Percentiles rank a stretch among this genome's conserved stretches.
These are phyloP conservation scores for Lagerstroemia speciosa DNA, from an alignment of 345 rosid genomes.

Conservation along the genomic window DNA sequence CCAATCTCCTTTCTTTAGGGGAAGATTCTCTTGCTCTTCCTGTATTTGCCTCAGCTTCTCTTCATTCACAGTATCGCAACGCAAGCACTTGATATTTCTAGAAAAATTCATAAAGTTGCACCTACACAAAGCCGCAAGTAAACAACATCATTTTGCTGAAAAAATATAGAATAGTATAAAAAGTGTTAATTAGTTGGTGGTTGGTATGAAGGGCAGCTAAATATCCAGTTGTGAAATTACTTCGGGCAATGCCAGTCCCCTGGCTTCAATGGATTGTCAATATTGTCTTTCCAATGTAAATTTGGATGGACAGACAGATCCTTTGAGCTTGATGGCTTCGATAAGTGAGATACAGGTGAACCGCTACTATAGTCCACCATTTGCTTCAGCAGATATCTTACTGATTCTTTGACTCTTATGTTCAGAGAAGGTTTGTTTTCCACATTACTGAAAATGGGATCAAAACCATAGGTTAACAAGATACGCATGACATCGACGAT, in stretches of 20 bases:
- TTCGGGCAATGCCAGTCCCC: conserved; percentile 82
- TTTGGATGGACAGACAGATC: conserved; percentile 3
- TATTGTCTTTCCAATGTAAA: conserved; percentile 16
- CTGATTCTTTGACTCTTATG: conserved; percentile 56
- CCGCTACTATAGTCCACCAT: conserved; percentile 34
- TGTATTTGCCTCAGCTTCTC: conserved; percentile 52
- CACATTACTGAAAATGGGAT: conserved; percentile 32
- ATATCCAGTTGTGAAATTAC: conserved; percentile 25
- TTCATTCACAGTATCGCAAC: conserved; percentile 45
- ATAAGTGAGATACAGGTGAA: conserved; percentile 23
- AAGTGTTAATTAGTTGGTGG: no score
- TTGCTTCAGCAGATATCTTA: conserved; percentile 55
- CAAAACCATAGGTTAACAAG: conserved; percentile 59
- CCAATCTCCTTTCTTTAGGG: conserved; percentile 94
- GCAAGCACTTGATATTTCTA: conserved; percentile 70
- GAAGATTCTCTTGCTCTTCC: conserved; percentile 66
- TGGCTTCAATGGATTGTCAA: conserved; percentile 39
- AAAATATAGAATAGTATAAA: neutral
- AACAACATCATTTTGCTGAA: neutral
- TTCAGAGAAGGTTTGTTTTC: conserved; percentile 57
- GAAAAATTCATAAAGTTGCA: conserved; percentile 79
- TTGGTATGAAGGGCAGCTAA: no score
- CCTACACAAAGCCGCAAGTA: conserved; percentile 19
- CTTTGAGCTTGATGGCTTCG: conserved; percentile 13
- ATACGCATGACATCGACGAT: conserved; percentile 84